Percentiles rank a stretch among this genome's conserved stretches.
Conservation (phyloP, 345 rosid species). For the Clarkia xantiana region DNA sequence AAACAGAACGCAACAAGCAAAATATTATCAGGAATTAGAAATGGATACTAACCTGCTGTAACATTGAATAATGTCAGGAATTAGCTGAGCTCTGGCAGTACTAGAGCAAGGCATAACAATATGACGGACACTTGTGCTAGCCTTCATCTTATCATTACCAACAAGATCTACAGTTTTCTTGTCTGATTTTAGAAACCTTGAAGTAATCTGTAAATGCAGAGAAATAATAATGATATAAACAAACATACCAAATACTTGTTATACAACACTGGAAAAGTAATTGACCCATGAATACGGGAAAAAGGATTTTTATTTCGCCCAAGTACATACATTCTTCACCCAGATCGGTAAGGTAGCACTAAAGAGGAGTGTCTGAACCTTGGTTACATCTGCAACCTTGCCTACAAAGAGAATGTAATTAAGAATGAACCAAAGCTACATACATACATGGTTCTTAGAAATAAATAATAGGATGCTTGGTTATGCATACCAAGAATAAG, state of each 20-base stretch:
- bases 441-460: too few species aligned
- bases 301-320: neutral
- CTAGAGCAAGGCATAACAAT: constrained; percentile 65
- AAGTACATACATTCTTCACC: constrained; percentile 65
- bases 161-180: constrained; percentile 94
- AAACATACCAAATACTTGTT: neutral
- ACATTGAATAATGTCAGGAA: constrained; percentile 84
- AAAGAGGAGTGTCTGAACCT: constrained; percentile 97
- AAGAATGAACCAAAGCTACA: too few species aligned
- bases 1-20: neutral
- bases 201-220: constrained; percentile 34
- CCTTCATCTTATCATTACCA: constrained; percentile 96
- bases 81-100: constrained; percentile 59
- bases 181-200: constrained; percentile 54
- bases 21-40: neutral
- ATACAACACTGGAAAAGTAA: constrained; percentile 5
- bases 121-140: constrained; percentile 81
- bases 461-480: too few species aligned
- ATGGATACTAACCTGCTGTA: constrained; percentile 58
- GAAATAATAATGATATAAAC: constrained; percentile 5
- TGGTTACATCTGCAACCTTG: constrained; percentile 63
- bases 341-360: constrained; percentile 90
- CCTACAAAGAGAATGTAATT: constrained; percentile 33
- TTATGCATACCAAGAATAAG: constrained; percentile 57
- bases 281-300: neutral